Base-by-base conservation (phyloP, 2,329 filamentous ascomycete species). In the Epichloe aotearoae region DNA sequence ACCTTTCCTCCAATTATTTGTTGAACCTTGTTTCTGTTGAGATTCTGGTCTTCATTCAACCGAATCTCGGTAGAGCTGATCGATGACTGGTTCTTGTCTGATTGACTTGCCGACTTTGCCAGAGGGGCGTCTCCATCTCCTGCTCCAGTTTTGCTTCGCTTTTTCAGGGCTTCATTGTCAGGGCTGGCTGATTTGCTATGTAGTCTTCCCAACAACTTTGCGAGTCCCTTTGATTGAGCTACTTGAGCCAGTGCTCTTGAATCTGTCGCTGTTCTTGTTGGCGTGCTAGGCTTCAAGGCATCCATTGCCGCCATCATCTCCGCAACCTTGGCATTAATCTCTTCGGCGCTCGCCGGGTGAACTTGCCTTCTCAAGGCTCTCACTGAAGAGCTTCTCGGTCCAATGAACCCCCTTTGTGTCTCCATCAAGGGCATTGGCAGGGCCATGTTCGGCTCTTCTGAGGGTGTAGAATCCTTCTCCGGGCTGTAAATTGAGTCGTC, bases 251-350 rank as follows among this genome's bases (percentile, higher is more conserved):
- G 52, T 44, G 62, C 64, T 15, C 60, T 58, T 26, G 51, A 43
- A 3, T 54, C 49, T 49, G 56, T 20, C 50, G 48, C 26, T 46
- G 38, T 5, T 49, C 45, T 46, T 3, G 52, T 53, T 6, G 54
- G 50, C n/a, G 55, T 50, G 4, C 52, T 55, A 26, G 66, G 61
- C 50, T 69, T 70, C 5, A 69, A 54, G 12, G 60, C 58, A 36
- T 66, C 52, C 2, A 61, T 66, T 5, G 66, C 64, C 11, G 66
- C 62, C 23, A 70, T 54, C 66, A 70, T 70, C 12, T 62, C 62
- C 4, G 50, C 49, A 11, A 68, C 54, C 51, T 70, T 69, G n/a
- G 61, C 51, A 26, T 61, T 61, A 33, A 69, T 61, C 26, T 62
- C 58, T 3, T 62, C 57, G 14, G 60, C 51, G 19, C 52, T 53